phyloP scores from a whole-genome alignment of 352 stramenopile species.

The Globisporangium perplexum region DNA sequence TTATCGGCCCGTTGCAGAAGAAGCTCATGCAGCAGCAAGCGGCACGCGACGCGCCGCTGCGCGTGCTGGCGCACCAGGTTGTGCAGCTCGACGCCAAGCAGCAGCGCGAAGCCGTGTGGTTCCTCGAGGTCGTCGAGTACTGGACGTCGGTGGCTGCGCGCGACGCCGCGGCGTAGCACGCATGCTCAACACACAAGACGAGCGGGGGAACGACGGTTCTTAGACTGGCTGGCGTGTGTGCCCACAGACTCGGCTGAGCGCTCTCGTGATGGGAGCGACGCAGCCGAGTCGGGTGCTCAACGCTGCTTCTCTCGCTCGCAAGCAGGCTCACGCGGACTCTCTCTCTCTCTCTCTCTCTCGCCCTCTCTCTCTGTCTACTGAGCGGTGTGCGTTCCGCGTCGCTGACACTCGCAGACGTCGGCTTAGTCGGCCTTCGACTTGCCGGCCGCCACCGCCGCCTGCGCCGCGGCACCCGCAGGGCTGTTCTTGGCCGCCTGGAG shows the following conservation, averaged over 20 bases:
- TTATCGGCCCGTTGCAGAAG: constrained; percentile 63
- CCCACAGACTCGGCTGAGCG: neutral
- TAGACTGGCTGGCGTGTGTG: neutral
- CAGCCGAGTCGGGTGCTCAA: neutral
- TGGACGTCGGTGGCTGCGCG: constrained; percentile 37
- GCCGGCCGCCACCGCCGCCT: constrained; percentile 7
- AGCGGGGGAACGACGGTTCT: neutral
- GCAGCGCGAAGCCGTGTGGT: constrained; percentile 63
- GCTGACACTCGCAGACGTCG: neutral
- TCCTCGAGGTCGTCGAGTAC: constrained; percentile 71
- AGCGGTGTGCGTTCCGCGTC: neutral
- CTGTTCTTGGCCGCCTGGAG: constrained; percentile 29
- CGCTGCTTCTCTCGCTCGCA: no score
- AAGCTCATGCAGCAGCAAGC: constrained; percentile 15
- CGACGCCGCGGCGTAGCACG: neutral
- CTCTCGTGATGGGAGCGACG: constrained; percentile 19
- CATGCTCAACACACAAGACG: no score
- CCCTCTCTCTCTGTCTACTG: neutral
- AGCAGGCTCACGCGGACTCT: neutral
- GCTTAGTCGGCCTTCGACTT: constrained; percentile 48
- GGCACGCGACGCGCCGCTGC: constrained; percentile 8
- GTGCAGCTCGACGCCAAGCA: constrained; percentile 46
- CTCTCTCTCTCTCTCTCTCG: constrained; percentile 1
- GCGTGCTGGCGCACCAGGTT: constrained; percentile 53
- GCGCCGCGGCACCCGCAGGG: constrained; percentile 23